phyloP scores from a whole-genome alignment of 345 rosid species.

The Salix dunnii region DNA sequence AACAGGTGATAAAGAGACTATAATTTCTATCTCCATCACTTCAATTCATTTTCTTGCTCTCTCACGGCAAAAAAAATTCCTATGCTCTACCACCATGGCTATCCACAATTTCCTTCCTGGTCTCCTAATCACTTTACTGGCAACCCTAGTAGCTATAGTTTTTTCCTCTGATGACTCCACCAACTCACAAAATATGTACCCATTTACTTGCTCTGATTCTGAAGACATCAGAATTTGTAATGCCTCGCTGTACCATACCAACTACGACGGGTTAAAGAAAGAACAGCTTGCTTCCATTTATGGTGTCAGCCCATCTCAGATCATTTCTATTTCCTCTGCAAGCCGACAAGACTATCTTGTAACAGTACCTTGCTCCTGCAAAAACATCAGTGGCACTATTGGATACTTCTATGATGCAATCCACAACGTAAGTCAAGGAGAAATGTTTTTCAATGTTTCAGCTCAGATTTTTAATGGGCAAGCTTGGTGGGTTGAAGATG shows the following conservation, averaged over 20 bases:
- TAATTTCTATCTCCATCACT: not conserved
- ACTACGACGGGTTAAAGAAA: conserved; percentile 5
- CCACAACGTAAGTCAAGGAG: conserved; percentile 25
- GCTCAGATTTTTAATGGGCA: conserved; percentile 36
- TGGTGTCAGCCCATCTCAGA: conserved; percentile 30
- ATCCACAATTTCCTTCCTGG: conserved; percentile 11
- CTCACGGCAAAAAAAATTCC: not conserved
- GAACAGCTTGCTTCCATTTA: conserved; percentile 39
- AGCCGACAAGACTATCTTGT: conserved; percentile 39
- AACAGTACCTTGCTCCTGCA: conserved; percentile 50
- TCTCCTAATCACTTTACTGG: conserved; percentile 12
- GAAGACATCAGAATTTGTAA: conserved; percentile 18
- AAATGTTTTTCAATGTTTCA: conserved; percentile 37
- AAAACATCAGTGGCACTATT: conserved; percentile 16
- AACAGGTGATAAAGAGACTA: not conserved
- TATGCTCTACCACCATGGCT: conserved; percentile 19
- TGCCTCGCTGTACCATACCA: conserved; percentile 44
- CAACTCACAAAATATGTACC: conserved; percentile 6
- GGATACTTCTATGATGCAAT: conserved; percentile 45
- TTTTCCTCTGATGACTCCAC: not conserved
- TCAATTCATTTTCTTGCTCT: not conserved
- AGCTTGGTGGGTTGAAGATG: conserved; percentile 37
- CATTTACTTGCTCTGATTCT: conserved; percentile 27
- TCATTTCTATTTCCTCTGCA: conserved; percentile 21
- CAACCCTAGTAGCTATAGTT: not conserved